Evolutionary conservation across 352 stramenopile species (phyloP).

Genomic region (Phytophthora citricola): DNA sequence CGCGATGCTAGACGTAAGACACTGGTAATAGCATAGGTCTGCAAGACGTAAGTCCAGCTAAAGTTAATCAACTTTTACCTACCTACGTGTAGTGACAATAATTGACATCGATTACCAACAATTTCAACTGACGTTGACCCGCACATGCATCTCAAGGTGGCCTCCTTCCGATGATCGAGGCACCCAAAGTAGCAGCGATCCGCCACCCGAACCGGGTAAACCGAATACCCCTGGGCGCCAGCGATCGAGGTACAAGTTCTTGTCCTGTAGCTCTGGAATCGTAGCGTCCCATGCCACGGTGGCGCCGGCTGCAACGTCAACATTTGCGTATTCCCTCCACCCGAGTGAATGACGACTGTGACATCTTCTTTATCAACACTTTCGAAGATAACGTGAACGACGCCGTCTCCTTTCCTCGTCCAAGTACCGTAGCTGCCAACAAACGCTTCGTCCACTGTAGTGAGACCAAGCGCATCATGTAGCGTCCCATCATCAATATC

Average conservation of each 20-base stretch:
- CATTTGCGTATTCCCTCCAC: constrained; percentile 27
- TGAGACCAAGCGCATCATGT: constrained; percentile 23
- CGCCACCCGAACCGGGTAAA: constrained; percentile 19
- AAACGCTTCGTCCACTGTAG: constrained; percentile 35
- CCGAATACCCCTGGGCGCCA: constrained; percentile 26
- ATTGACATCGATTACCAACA: too few relatives aligned
- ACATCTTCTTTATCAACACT: constrained; percentile 31
- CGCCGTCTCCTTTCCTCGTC: constrained; percentile 34
- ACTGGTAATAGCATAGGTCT: too few relatives aligned
- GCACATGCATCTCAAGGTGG: constrained; percentile 37
- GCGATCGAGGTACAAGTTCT: constrained; percentile 26
- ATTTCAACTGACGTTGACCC: constrained; percentile 34
- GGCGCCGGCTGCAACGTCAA: constrained; percentile 16
- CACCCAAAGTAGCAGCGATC: constrained; percentile 43
- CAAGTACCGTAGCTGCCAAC: constrained; percentile 35
- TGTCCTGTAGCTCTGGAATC: constrained; percentile 27
- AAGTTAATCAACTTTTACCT: too few relatives aligned
- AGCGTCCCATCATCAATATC: constrained; percentile 42
- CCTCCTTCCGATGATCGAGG: constrained; percentile 40
- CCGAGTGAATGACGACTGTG: constrained; percentile 27
- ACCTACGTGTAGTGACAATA: too few relatives aligned
- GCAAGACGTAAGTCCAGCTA: too few relatives aligned
- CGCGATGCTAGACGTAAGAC: too few relatives aligned
- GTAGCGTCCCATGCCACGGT: constrained; percentile 27
- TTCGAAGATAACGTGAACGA: constrained; percentile 30